Conservation (phyloP, 495 filamentous ascomycete genomes). For the Xylaria curta region DNA sequence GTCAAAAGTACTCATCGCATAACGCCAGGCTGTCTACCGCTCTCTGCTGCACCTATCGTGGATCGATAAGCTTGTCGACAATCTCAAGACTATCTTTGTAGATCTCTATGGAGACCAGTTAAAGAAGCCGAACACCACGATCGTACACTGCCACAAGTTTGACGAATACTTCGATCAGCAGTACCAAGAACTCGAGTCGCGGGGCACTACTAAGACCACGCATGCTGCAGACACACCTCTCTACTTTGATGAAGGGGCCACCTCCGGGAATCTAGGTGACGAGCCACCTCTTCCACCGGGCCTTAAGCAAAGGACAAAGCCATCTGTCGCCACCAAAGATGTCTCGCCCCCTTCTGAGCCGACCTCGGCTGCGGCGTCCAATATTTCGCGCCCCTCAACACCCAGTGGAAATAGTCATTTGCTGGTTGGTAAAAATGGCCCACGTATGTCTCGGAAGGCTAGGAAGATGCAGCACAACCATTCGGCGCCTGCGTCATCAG, state of each 20-base stretch:
- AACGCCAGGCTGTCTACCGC: constrained; percentile 86
- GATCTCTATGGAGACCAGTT: constrained; percentile 88
- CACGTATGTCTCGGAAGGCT: constrained; percentile 78
- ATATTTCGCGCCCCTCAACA: constrained; percentile 78
- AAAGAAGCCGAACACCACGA: constrained; percentile 76
- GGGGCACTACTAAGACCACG: constrained; percentile 37
- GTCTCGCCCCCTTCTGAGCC: constrained; percentile 61
- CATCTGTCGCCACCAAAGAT: constrained; percentile 41
- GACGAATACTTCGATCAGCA: constrained; percentile 95
- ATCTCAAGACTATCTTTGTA: constrained; percentile 87
- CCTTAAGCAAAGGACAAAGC: constrained; percentile 39
- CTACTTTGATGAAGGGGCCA: constrained; percentile 49
- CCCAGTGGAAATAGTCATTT: constrained; percentile 68
- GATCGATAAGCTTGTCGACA: constrained; percentile 96
- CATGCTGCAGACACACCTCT: constrained; percentile 45
- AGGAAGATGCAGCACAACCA: constrained; percentile 71
- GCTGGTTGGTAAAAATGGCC: constrained; percentile 72
- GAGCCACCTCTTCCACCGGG: constrained; percentile 54
- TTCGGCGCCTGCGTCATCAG: constrained; percentile 76
- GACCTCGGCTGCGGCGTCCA: constrained; percentile 72
- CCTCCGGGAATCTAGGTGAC: constrained; percentile 44
- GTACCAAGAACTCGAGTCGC: constrained; percentile 77
- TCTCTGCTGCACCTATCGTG: constrained; percentile 92
- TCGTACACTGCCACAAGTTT: constrained; percentile 77
- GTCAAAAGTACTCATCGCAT: constrained; percentile 11